Conservation (phyloP, 495 filamentous ascomycete genomes). For the Penicillium silybi region DNA sequence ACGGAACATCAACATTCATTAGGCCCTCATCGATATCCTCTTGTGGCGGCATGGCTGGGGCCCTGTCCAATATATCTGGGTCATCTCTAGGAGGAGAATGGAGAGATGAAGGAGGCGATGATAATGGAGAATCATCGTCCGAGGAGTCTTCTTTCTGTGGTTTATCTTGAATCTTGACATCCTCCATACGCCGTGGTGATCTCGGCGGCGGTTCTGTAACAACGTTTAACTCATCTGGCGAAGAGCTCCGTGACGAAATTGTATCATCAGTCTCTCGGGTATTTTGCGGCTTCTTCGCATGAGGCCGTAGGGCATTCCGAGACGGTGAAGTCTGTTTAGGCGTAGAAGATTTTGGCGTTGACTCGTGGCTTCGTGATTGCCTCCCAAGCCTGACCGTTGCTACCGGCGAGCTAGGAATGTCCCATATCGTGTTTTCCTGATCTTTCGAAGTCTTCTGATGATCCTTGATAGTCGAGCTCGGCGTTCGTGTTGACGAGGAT, state of each 20-base stretch:
- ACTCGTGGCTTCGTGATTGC: conserved; percentile 7
- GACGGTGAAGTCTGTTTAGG: not conserved
- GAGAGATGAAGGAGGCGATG: conserved; percentile 37
- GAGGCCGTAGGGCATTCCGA: not conserved
- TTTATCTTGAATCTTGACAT: not conserved
- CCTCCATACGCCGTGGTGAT: not conserved
- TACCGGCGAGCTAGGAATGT: conserved; percentile 18
- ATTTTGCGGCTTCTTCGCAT: not conserved
- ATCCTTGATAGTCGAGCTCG: not conserved
- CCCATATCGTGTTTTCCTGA: conserved; percentile 17
- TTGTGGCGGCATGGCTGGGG: not conserved
- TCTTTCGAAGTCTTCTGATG: not conserved
- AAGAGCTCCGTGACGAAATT: conserved; percentile 15
- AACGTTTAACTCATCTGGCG: conserved; percentile 31
- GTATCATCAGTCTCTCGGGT: not conserved
- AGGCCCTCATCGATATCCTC: conserved; percentile 5
- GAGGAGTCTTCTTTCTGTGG: conserved; percentile 6
- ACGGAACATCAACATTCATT: conserved; percentile 25
- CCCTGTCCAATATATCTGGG: not conserved
- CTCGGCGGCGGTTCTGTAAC: conserved; percentile 13
- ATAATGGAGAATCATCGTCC: conserved; percentile 38
- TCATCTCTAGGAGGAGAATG: conserved; percentile 9
- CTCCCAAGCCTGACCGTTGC: not conserved
- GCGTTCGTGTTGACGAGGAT: conserved; percentile 8
- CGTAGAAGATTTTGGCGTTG: conserved; percentile 7